Base-by-base conservation (phyloP, 768 basidiomycete genomes). In the Boletus edulis region DNA sequence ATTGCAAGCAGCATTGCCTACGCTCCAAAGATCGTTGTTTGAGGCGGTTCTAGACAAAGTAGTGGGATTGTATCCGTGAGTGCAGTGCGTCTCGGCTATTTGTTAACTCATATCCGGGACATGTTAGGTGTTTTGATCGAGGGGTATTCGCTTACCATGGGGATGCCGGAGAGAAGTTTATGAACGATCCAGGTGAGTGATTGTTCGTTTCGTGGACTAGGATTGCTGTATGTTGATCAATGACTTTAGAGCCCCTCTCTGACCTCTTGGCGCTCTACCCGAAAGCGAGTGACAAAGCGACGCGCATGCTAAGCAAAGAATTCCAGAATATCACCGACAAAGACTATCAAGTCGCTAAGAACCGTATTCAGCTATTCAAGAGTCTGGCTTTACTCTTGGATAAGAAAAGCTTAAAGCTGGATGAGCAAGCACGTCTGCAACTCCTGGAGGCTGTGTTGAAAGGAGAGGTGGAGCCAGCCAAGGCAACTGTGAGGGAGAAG, bases 41-140 rank as follows among this genome's bases (percentile, higher is more conserved):
- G 67, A 69, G 24, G 63, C 59, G 4, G 52, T 67, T 41, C 14
- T 75, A 10, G 63, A 69, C 12, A 48, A 61, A 14, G 51, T 65
- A 8, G 12, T 57, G n/a, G 29, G 17, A 14, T 10, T 56, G 5
- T 75, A 69, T 58, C 67, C 67, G 67, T 68, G 53, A 52, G 67
- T 54, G 5, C 0, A 8, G 11, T 0, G 17, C 32, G 1, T 15
- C 4, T 32, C 6, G 5, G 27, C 6, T 18, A 29, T 22, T 51
- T 17, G 11, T 50, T 5, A 17, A 22, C 48, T 46, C 12, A 51
- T 15, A 15, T 1, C 5, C 6, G 0, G 11, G 12, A 22, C n/a
- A 24, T 24, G 1, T 34, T 13, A 69, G 64, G 4, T 55, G 50
- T 34, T 56, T 58, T 45, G 62, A 71, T 9, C 56, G 59, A 0